Base-by-base conservation (phyloP, 352 stramenopile species). In the Pythium rishiriense region DNA sequence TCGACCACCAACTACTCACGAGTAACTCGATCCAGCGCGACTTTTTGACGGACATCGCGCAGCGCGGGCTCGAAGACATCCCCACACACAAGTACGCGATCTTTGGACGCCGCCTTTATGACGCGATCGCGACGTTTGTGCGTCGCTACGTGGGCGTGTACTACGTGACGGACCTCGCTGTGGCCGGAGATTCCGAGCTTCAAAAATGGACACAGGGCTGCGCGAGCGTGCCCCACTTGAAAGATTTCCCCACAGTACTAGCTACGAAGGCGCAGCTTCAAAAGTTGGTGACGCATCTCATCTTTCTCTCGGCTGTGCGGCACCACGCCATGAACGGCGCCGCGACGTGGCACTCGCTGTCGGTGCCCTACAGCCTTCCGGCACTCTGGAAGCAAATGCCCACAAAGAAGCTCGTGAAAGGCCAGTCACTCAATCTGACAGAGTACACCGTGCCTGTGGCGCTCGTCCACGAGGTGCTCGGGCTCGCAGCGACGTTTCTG, bases 291-390 rank as follows among this genome's bases (percentile, higher is more conserved):
- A 69, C 68, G 17, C 55, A 82, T 35, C 62, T 81, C 28, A 63
- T 84, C 22, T 84, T 80, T 37, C 64, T 75, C 54, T 74, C 63
- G 29, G 55, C 69, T 0, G 62, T 82, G 31, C 72, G 73, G 26
- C 75, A 87, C 66, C 71, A 84, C 41, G 70, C 72, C 25, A 81
- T 87, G 70, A 83, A 82, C 53, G 73, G 78, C 24, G 37, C 56
- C 8, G 57, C 63, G 10, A 72, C 71, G 8, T 87, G 78, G 78
- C 68, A 83, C 64, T 66, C 24, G 3, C 26, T 62, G 48, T 29
- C 31, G 14, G 28, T 58, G 37, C 64, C 64, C 7, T 70, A 66
- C 56, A 50, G 28, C 33, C 9, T 45, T 1, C 22, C 48, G 22
- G 58, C 58, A 6, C 47, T 72, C 24, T 68, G 65, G 58, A 74